These are phyloP conservation scores for Neofusicoccum parvum DNA, from an alignment of 2,329 filamentous ascomycete genomes.

Conservation along the genomic window DNA sequence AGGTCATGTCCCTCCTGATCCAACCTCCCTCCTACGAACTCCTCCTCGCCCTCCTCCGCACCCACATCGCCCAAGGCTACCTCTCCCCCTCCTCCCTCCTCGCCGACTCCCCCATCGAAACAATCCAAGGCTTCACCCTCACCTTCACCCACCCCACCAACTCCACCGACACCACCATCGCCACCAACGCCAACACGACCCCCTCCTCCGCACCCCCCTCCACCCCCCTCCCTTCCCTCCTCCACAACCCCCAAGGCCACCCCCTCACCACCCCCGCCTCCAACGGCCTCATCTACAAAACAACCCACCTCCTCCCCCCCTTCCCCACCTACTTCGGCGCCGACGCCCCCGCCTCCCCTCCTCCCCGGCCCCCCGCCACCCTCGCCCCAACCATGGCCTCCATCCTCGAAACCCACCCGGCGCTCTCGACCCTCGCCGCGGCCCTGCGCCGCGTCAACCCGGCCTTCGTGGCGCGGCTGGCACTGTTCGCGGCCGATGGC, in stretches of 20 bases:
- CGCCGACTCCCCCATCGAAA: not conserved
- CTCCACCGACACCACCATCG: not conserved
- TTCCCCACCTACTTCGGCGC: slow-evolving; percentile 4
- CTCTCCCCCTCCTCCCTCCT: not conserved
- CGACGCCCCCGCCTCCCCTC: not conserved
- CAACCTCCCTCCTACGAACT: not conserved
- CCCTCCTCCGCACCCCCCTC: not conserved
- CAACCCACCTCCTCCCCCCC: not conserved
- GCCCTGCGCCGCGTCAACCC: not conserved
- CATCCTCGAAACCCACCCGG: not conserved
- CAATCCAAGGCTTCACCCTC: not conserved
- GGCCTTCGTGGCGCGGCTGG: not conserved
- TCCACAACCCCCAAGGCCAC: not conserved
- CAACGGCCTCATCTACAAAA: slow-evolving; percentile 4
- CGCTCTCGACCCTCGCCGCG: not conserved
- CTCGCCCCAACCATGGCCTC: not conserved
- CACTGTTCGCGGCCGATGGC: not conserved
- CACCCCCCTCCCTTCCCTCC: not conserved
- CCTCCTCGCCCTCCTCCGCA: slow-evolving; percentile 2
- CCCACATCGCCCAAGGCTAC: not conserved
- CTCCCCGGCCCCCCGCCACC: not conserved
- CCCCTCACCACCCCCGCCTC: not conserved
- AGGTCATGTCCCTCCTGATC: not conserved
- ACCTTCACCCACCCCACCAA: not conserved
- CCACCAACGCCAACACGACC: not conserved